phyloP scores from a whole-genome alignment of 345 rosid genomes.

The Gossypium ekmanianum region DNA sequence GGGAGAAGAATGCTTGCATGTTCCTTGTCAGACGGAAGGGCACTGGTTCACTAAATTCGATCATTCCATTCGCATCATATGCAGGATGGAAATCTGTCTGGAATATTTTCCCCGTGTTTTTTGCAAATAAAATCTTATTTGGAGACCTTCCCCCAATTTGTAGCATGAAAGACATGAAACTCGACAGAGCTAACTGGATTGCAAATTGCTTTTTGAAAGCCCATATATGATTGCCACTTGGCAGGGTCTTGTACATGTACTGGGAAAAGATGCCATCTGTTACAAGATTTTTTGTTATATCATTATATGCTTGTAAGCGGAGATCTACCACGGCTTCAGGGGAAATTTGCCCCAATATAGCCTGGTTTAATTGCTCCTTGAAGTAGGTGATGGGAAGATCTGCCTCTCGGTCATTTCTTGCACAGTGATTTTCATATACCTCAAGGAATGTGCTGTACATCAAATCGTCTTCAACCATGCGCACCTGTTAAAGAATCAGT shows the following conservation, averaged over 20 bases:
- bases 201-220: slow-evolving; percentile 98
- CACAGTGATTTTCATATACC: slow-evolving; percentile 96
- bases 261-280: slow-evolving; percentile 84
- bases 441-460: slow-evolving; percentile 97
- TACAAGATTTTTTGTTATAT: slow-evolving; percentile 70
- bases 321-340: slow-evolving; percentile 89
- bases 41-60: slow-evolving; percentile 87
- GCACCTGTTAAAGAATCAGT: slow-evolving; percentile 46
- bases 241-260: slow-evolving; percentile 91
- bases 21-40: slow-evolving; percentile 98
- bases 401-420: slow-evolving; percentile 85
- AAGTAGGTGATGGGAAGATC: slow-evolving; percentile 85
- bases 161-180: slow-evolving; percentile 98
- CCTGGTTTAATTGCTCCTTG: slow-evolving; percentile 93
- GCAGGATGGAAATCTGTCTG: slow-evolving; percentile 99
- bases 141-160: slow-evolving; percentile 99
- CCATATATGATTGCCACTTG: slow-evolving; percentile 91
- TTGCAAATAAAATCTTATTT: slow-evolving; percentile 87
- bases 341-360: slow-evolving; percentile 82
- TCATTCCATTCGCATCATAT: slow-evolving; percentile 81
- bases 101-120: slow-evolving; percentile 94
- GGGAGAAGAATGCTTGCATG: slow-evolving; percentile 94
- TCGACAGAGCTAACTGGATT: slow-evolving; percentile 90
- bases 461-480: slow-evolving; percentile 98
- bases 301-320: slow-evolving; percentile 85